Base-by-base conservation (phyloP, 805 yeast species). In the Nakazawaea ambrosiae region DNA sequence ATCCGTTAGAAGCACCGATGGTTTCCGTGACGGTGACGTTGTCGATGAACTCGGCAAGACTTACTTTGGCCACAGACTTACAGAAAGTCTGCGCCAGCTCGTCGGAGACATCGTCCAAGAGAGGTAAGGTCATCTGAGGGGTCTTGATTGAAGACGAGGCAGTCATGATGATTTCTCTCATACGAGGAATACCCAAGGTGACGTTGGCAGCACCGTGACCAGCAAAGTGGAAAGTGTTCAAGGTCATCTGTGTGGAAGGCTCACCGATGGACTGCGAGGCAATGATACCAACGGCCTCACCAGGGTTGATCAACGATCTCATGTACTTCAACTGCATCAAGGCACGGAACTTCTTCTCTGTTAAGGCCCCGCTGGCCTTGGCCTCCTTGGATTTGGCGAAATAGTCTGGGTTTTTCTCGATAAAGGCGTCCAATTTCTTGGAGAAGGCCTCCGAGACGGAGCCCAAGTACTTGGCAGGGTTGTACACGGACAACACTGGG, bases 201-300 rank as follows among this genome's bases (percentile, higher is more conserved):
- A 92, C 99, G 64, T 92, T 92, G 32, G 98, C 98, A 41, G 98
- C 99, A 78, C 99, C 99, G 67, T 94, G 98, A 60, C 99, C 99
- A 51, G 99, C 99, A 56, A 92, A 92, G 70, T 92, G 98, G 86
- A 90, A 90, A 42, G 94, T 83, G 57, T 83, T 83, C 55, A 83
- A 75, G 14, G 99, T 92, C 99, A 92, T 92, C 68, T 92, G 99
- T 3, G 99, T 92, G 4, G 97, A 87, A 36, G 99, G 99, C 64
- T 92, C 99, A 65, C 99, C 99, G 59, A 92, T 81, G 38, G 97
- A 88, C 65, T 92, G 97, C 17, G 97, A 83, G 6, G 98, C 99
- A 65, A 94, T 81, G 54, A 92, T 89, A 65, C 99, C 99, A 39
- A 92, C 97, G 36, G 96, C 78, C 61, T 92, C 99, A 58, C 99